Percentiles rank a stretch among this genome's conserved stretches.
Conservation (phyloP, 2,329 filamentous ascomycete species). For the Exophiala viscosa region DNA sequence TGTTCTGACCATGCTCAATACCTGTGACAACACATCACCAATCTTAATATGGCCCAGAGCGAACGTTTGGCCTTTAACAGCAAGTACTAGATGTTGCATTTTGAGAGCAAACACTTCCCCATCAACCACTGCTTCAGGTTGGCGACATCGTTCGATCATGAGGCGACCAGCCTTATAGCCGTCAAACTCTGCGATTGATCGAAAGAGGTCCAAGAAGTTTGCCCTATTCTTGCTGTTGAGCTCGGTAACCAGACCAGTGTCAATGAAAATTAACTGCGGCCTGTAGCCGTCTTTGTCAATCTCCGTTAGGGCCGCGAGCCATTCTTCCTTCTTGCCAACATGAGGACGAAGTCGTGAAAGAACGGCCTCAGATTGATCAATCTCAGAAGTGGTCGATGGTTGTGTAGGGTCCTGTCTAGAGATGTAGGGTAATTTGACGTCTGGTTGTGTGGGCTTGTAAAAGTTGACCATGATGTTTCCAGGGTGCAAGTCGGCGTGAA, state of each 20-base stretch:
- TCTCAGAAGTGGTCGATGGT: conserved; percentile 49
- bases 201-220: conserved; percentile 95
- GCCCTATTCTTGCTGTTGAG: conserved; percentile 78
- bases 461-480: conserved; percentile 99
- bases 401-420: conserved; percentile 37
- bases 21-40: conserved; percentile 87
- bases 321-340: conserved; percentile 63
- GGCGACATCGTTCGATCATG: conserved; percentile 93
- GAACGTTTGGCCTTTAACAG: conserved; percentile 85
- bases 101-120: conserved; percentile 87
- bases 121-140: conserved; percentile 85
- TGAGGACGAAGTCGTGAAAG: conserved; percentile 74
- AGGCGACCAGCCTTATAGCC: conserved; percentile 91
- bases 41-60: conserved; percentile 94
- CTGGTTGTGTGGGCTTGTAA: conserved; percentile 74
- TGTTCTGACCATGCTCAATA: conserved; percentile 81
- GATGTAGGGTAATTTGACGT: conserved; percentile 54
- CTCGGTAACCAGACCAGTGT: conserved; percentile 92
- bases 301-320: conserved; percentile 68
- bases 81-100: conserved; percentile 93
- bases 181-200: conserved; percentile 91
- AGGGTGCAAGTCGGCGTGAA: conserved; percentile 92
- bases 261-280: conserved; percentile 94
- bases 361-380: conserved; percentile 83
- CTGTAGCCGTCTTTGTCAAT: conserved; percentile 85